Evolutionary conservation across 2,329 filamentous ascomycete genomes (phyloP).

Genomic region (Neopestalotiopsis sp.): DNA sequence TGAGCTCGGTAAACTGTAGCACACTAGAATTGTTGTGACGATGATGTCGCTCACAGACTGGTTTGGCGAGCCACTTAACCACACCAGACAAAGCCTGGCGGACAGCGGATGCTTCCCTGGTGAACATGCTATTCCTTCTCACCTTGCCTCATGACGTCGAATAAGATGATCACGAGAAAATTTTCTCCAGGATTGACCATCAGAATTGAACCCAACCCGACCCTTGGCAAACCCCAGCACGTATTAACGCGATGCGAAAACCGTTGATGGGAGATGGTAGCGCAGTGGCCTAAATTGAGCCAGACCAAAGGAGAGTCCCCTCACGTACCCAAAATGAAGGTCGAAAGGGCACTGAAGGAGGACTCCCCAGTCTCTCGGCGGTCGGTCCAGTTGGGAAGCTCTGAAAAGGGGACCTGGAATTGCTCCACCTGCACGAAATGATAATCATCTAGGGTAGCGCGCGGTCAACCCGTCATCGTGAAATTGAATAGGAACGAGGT

Average conservation of each 20-base stretch:
- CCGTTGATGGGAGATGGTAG: not conserved
- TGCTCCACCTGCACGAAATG: not conserved
- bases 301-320: not conserved
- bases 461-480: not conserved
- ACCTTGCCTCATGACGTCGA: not conserved
- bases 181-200: not conserved
- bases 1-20: not conserved
- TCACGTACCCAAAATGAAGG: not conserved
- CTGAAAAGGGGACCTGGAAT: not conserved
- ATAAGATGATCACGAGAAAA: not conserved
- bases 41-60: not conserved
- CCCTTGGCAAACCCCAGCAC: not conserved
- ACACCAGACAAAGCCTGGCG: not conserved
- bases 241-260: not conserved
- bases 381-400: not conserved
- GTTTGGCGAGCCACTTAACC: not conserved
- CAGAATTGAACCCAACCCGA: not conserved
- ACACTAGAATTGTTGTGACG: not conserved
- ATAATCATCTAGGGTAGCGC: not conserved
- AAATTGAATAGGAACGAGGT: not conserved
- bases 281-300: not conserved
- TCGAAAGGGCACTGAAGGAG: no score
- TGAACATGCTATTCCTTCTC: not conserved
- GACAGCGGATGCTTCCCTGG: not conserved
- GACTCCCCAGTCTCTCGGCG: not conserved